Conservation (phyloP, 2,329 filamentous ascomycete genomes). For the Trichoderma polysporum region DNA sequence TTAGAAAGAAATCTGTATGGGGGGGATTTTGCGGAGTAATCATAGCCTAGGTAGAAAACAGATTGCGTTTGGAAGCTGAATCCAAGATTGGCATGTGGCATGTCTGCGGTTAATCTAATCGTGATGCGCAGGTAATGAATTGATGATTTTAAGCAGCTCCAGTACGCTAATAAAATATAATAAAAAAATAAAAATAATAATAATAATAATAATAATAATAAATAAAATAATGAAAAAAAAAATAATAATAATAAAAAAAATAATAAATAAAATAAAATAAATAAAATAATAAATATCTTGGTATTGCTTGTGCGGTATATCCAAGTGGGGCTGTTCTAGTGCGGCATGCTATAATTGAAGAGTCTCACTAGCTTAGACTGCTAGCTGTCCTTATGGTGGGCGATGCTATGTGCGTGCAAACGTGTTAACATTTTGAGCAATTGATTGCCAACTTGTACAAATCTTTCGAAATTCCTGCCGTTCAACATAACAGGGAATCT, state of each 20-base stretch:
- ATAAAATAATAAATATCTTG: not conserved
- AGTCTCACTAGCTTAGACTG: conserved; percentile 1
- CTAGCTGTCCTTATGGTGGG: conserved; percentile 2
- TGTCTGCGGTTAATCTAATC: not conserved
- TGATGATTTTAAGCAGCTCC: not conserved
- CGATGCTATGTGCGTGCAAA: not conserved
- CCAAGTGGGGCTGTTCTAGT: not conserved
- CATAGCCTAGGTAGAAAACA: not conserved
- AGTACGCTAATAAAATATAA: not conserved
- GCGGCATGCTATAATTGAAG: not conserved
- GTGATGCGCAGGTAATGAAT: no score
- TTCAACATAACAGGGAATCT: not conserved
- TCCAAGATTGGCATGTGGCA: not conserved
- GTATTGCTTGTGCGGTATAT: not conserved
- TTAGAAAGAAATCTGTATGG: not conserved
- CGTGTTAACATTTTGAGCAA: not conserved
- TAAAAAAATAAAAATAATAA: not conserved
- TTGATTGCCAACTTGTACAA: not conserved
- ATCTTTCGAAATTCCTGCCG: not conserved
- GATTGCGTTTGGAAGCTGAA: not conserved
- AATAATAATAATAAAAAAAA: not conserved
- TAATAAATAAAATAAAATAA: not conserved
- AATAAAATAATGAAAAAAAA: not conserved
- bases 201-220: not conserved
- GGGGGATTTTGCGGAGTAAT: not conserved